A percentile compares a stretch with the other conserved stretches of the same genome.
Evolutionary conservation across 2,329 filamentous ascomycete species (phyloP).

Genomic region (Helotiales sp.): DNA sequence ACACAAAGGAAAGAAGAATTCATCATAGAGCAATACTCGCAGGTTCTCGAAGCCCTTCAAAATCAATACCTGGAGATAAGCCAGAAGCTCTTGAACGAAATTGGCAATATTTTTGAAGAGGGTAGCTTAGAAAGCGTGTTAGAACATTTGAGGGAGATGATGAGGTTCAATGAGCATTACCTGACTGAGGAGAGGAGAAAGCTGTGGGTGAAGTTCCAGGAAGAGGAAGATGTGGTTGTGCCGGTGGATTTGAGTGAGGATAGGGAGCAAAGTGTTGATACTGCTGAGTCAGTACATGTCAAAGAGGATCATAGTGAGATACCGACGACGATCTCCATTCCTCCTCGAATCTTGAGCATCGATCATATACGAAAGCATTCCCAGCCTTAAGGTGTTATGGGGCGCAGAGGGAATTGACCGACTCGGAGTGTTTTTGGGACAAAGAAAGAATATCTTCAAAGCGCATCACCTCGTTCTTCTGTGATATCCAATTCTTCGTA

Average conservation of each 20-base stretch:
- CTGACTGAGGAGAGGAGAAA: constrained; percentile 2
- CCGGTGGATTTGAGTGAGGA: not conserved
- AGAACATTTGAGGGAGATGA: not conserved
- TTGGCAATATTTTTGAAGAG: not conserved
- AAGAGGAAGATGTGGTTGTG: not conserved
- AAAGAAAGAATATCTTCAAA: too few species aligned
- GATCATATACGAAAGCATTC: too few species aligned
- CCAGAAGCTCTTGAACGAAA: not conserved
- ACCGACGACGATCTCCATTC: too few species aligned
- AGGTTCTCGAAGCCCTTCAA: constrained; percentile 2
- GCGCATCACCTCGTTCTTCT: too few species aligned
- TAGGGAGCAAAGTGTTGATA: too few species aligned
- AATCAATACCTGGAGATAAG: not conserved
- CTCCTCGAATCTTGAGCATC: too few species aligned
- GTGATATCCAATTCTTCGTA: too few species aligned
- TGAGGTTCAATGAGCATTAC: constrained; percentile 2
- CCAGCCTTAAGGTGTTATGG: too few species aligned
- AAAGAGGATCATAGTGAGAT: too few species aligned
- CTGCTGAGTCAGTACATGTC: too few species aligned
- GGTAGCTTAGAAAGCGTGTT: not conserved
- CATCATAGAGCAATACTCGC: constrained; percentile 5
- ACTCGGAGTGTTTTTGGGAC: too few species aligned
- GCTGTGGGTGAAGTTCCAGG: not conserved
- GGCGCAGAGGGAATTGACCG: too few species aligned
- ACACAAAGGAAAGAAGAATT: constrained; percentile 7